Evolutionary conservation across 805 yeast genomes (phyloP), one percentile per base, ranked within the genome.

Genomic region (Myxozyma neotropica): DNA sequence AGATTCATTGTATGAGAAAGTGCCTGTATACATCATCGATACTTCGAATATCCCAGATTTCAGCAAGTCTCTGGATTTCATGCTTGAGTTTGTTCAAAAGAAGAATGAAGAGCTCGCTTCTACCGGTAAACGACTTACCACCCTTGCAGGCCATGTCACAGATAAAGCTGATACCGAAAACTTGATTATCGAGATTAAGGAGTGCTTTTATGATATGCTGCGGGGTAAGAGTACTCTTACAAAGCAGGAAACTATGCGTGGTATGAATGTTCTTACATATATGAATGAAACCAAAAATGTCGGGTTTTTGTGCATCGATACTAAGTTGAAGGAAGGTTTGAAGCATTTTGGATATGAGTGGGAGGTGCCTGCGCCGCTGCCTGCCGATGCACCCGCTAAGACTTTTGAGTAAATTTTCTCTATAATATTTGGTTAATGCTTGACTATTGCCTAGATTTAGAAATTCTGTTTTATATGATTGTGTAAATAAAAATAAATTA

Each of bases 91-190:
- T 31, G 56, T 60, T 27, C 47, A 48, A 19, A 33, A 26, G n/a
- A 57, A 60, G 46, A 60, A 60, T 51, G 39, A 17, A 15, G 58
- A 57, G 13, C 55, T 59, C 26, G 57, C 27, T 4, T 23, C 43
- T 8, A 33, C 51, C 10, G 62, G 64, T 3, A 26, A n/a, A 19
- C 44, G 64, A 8, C 49, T 60, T 13, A 53, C 55, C 4, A 53
- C 64, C 2, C 58, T 62, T n/a, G 50, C 61, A 2, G 64, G 64
- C 26, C 64, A 60, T 33, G 59, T 57, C 39, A 60, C 64, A 21
- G 62, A 60, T 48, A 42, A 19, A 3, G 62, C 58, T 15, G 64
- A 60, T 35, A 46, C 58, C 23, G 61, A 60, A 42, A 52, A 19
- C 1, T 35, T 60, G 39, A 26, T 60, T 12, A 29, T 39, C 35